Conservation (phyloP, 1,284 basidiomycete genomes). For the Leccinum angustisporum region DNA sequence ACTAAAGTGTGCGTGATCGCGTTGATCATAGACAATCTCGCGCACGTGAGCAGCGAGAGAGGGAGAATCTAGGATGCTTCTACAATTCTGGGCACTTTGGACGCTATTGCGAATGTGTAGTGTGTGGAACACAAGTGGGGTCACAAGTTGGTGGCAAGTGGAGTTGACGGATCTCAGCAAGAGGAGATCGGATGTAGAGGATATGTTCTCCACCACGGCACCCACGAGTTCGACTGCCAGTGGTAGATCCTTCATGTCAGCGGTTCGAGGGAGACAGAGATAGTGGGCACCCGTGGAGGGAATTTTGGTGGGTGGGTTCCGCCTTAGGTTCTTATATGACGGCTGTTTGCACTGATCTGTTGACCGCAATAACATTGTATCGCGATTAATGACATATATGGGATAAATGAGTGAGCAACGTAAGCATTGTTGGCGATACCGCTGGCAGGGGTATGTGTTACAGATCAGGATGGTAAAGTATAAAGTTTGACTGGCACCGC, state of each 20-base stretch:
- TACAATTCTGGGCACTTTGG: slow-evolving; percentile 27
- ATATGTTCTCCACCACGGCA: slow-evolving; percentile 25
- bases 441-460: too few species aligned
- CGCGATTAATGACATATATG: too few species aligned
- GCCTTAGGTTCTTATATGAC: background rate
- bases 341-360: too few species aligned
- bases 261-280: background rate
- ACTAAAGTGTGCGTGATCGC: background rate
- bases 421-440: too few species aligned
- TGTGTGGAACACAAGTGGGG: slow-evolving; percentile 23
- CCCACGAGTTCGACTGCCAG: slow-evolving; percentile 31
- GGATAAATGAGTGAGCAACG: too few species aligned
- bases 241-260: slow-evolving; percentile 28
- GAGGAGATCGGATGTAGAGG: slow-evolving; percentile 28
- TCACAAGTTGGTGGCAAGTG: slow-evolving; percentile 24
- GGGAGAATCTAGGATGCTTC: slow-evolving; percentile 24
- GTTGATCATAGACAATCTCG: slow-evolving; percentile 27
- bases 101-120: slow-evolving; percentile 27
- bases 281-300: background rate
- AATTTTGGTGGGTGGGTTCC: background rate
- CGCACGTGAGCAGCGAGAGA: slow-evolving; percentile 25
- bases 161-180: slow-evolving; percentile 29
- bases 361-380: too few species aligned
- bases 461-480: too few species aligned
- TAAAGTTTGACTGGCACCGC: too few species aligned